Base-by-base conservation (phyloP, 257 asterid species). In the Osmanthus fragrans region DNA sequence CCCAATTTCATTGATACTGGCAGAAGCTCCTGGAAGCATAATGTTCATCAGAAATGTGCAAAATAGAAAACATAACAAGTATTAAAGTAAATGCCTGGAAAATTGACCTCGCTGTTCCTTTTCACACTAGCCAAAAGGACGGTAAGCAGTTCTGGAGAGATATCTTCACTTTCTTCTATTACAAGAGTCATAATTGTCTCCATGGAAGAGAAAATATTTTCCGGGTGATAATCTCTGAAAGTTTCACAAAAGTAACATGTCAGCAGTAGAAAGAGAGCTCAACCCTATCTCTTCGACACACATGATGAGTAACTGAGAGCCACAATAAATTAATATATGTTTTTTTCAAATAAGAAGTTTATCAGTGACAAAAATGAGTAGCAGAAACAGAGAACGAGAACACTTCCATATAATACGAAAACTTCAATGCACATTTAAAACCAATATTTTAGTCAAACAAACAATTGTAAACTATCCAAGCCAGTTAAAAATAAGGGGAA, bases 161-260 rank as follows among this genome's bases (percentile, higher is more conserved):
- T 82, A 58, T 96, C 99, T 86, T 96, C 99, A 83, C 98, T 96
- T 89, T 96, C 99, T 81, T 93, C 99, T 51, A 96, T 76, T 70
- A 93, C 91, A 85, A 96, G 96, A 21, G 87, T 88, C 99, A 96
- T 96, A 74, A 96, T 89, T 54, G 97, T 85, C 91, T 86, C 96
- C 99, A 96, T 96, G 71, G 94, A 90, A 76, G 93, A 64, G 88
- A 89, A 89, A 74, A 96, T 83, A 73, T 27, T 80, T 51, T 85
- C 90, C 5, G 87, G 40, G 60, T 96, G 99, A 88, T 85, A 70
- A 79, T 74, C 95, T 77, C 99, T 96, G 93, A 58, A 79, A 80
- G 81, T 13, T 81, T 75, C n/a, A 80, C 65, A 77, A 79, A 36
- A 80, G 32, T 40, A 65, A 73, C 47, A 77, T 65, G 63, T 81